phyloP scores from a whole-genome alignment of 2,329 filamentous ascomycete species.

The Colletotrichum viniferum region DNA sequence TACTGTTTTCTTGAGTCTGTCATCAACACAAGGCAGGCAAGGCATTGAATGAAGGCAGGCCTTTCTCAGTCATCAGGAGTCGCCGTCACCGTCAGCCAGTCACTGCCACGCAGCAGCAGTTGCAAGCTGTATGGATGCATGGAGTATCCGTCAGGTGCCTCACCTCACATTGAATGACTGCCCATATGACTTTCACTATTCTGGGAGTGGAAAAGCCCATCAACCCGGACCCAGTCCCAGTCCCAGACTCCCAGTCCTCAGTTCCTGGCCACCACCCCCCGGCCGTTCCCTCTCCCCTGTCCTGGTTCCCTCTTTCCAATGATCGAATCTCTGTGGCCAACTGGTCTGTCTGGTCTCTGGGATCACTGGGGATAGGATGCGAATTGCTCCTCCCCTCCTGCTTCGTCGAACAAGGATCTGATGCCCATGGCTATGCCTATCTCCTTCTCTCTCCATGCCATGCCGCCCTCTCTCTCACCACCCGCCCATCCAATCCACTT shows the following conservation, averaged over 20 bases:
- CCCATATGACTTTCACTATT: neutral
- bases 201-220: neutral
- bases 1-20: neutral
- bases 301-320: neutral
- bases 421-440: constrained; percentile 7
- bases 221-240: neutral
- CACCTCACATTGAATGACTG: neutral
- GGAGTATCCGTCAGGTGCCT: neutral
- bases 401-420: neutral
- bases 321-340: neutral
- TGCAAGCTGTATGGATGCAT: neutral
- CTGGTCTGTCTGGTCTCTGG: neutral
- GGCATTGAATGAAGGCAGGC: neutral
- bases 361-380: neutral
- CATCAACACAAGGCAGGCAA: neutral
- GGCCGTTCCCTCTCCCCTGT: neutral
- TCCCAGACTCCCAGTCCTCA: neutral
- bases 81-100: neutral
- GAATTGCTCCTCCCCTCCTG: constrained; percentile 2
- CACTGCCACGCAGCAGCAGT: neutral
- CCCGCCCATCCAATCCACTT: constrained; percentile 6
- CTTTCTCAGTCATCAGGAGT: neutral
- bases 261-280: neutral
- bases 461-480: neutral
- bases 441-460: constrained; percentile 6